Base-by-base conservation (phyloP, 148 eudicot genomes). In the Fagopyrum tataricum region DNA sequence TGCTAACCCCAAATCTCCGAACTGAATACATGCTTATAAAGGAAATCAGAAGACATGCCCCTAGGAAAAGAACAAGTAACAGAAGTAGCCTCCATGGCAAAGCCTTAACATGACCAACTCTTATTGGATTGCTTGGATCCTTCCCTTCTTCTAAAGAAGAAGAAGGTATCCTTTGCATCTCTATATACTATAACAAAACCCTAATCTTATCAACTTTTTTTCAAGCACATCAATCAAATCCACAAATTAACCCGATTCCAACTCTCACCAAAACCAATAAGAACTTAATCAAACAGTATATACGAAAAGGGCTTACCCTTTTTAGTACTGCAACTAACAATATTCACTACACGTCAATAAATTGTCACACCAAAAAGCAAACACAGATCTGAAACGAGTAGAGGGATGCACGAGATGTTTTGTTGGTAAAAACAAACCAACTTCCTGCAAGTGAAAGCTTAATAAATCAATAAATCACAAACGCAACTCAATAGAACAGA, bases 121-220 rank as follows among this genome's bases (percentile, higher is more conserved):
- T 91, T 46, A 52, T 72, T 71, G 71, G 46, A 77, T 71, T 72
- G 69, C 11, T 73, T 31, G 84, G 80, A 68, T 93, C 92, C 74
- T 91, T 91, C 67, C 90, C 95, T 73, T 91, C 92, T 68, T 91
- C 98, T 84, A 89, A 77, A 68, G 85, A 53, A 52, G 74, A 49
- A 20, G 49, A 64, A 14, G 69, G 44, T 31, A 64, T 2, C 69
- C 69, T 64, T 64, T 64, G 69, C 69, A 64, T 64, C 69, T 64
- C n/a, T 64, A 23, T 64, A 14, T 13, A 37, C 5, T 20, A 31
- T 26, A 26, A 18, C 31, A 0, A 14, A 37, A 15, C 69, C 44
- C 69, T 64, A 64, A 39, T 39, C 69, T 64, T 14, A 64, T 55
- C 61, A 55, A 20, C 61, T 20, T 0, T 55, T 55, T 6, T 55